phyloP scores from a whole-genome alignment of 176 grass and related monocot species.

The Cymbopogon citratus region DNA sequence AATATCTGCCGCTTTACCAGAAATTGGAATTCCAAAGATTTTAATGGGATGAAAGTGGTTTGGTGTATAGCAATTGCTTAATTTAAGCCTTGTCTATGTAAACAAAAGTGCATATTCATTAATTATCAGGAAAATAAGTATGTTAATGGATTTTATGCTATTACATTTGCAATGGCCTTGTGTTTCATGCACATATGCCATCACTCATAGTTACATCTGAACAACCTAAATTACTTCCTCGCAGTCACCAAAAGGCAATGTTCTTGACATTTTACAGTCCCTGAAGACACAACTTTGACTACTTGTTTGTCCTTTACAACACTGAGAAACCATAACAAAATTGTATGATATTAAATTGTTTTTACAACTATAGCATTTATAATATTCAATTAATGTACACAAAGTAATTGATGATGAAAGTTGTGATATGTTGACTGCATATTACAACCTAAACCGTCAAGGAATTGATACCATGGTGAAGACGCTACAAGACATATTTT shows the following conservation, averaged over 20 bases:
- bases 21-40: background rate
- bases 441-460: background rate
- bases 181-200: background rate
- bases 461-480: conserved; percentile 1
- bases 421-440: background rate
- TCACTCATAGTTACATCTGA: background rate
- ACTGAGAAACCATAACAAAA: background rate
- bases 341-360: background rate
- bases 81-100: background rate
- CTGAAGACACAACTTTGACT: background rate
- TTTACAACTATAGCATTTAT: background rate
- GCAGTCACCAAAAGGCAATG: background rate
- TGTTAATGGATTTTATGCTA: background rate
- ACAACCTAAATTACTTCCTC: background rate
- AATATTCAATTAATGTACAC: background rate
- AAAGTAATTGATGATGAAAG: background rate
- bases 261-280: background rate
- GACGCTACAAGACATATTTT: background rate
- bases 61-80: background rate
- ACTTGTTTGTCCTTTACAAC: background rate
- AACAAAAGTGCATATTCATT: background rate
- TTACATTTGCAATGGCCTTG: conserved; percentile 1
- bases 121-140: background rate
- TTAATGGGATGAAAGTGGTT: background rate
- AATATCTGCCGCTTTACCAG: too few species aligned